Evolutionary conservation across 345 rosid species (phyloP), one percentile per base, ranked within the genome.

Genomic region (Toxicodendron radicans): DNA sequence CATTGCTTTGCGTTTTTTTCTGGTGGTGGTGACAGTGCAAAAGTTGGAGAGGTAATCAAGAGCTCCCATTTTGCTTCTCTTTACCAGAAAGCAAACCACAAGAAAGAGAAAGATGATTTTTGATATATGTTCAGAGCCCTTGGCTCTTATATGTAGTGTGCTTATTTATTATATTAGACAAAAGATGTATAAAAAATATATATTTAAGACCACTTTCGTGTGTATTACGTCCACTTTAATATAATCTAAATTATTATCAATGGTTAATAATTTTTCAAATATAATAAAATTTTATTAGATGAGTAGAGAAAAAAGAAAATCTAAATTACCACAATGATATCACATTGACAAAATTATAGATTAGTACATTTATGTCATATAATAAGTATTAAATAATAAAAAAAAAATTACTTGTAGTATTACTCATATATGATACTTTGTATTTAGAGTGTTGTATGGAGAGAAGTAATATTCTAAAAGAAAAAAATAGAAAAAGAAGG

Each of bases 41-140:
- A 95, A 92, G 92, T 85, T 84, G 18, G 95, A 84, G 79, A 95
- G 83, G 69, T 89, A 91, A 83, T 95, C 91, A 70, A 95, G 90
- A 70, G 95, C 97, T 24, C 99, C 23, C 64, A 43, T 21, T 45
- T 74, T 59, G 72, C 43, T 58, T 80, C 67, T 76, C 66, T 72
- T 85, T 66, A 8, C 58, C 53, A 76, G 66, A 80, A 80, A 75
- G 70, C 66, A 62, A 58, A 32, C 49, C 3, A 64, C 9, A 8
- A 30, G 58, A 62, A 52, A 60, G 32, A 64, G 70, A 52, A 11
- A 51, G 14, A 51, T 17, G 59, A 52, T 35, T 7, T 51, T 49
- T 49, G 70, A 61, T 74, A 60, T 12, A 1, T 38, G 43, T n/a
- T 18, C 17, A 18, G 61, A 52, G 60, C 12, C 54, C 17, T n/a